phyloP scores from a whole-genome alignment of 2,329 filamentous ascomycete species.

The Arachnopeziza araneosa region DNA sequence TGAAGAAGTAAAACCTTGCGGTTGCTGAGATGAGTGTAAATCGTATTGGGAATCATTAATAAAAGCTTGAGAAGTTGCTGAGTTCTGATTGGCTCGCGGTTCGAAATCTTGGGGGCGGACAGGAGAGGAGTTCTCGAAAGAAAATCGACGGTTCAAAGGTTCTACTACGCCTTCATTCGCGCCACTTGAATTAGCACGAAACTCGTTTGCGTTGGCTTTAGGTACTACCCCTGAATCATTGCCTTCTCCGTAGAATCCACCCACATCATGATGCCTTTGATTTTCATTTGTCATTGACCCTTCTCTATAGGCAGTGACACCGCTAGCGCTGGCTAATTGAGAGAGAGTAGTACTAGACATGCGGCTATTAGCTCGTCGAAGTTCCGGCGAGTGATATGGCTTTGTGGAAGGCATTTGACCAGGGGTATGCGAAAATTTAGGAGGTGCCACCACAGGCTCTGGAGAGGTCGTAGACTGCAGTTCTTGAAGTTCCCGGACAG shows the following conservation, averaged over 20 bases:
- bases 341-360: slow-evolving; percentile 77
- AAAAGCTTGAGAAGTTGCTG: slow-evolving; percentile 14
- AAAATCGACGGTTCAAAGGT: slow-evolving; percentile 24
- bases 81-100: slow-evolving; percentile 12
- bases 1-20: slow-evolving; percentile 11
- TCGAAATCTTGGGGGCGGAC: slow-evolving; percentile 13
- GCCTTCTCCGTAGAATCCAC: slow-evolving; percentile 24
- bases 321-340: slow-evolving; percentile 69
- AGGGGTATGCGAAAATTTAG: slow-evolving; percentile 71
- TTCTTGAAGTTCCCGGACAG: slow-evolving; percentile 47
- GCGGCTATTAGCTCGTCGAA: slow-evolving; percentile 75
- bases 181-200: slow-evolving; percentile 30
- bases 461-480: slow-evolving; percentile 54
- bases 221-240: slow-evolving; percentile 36
- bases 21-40: slow-evolving; percentile 16
- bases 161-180: slow-evolving; percentile 32
- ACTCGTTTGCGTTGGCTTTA: slow-evolving; percentile 29
- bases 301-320: slow-evolving; percentile 30
- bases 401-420: slow-evolving; percentile 63
- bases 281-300: slow-evolving; percentile 16
- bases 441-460: slow-evolving; percentile 71
- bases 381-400: slow-evolving; percentile 69
- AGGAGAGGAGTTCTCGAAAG: slow-evolving; percentile 24
- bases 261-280: slow-evolving; percentile 18
- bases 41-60: background rate